Base-by-base conservation (phyloP, 108 stramenopile genomes). In the Skeletonema marinoi region DNA sequence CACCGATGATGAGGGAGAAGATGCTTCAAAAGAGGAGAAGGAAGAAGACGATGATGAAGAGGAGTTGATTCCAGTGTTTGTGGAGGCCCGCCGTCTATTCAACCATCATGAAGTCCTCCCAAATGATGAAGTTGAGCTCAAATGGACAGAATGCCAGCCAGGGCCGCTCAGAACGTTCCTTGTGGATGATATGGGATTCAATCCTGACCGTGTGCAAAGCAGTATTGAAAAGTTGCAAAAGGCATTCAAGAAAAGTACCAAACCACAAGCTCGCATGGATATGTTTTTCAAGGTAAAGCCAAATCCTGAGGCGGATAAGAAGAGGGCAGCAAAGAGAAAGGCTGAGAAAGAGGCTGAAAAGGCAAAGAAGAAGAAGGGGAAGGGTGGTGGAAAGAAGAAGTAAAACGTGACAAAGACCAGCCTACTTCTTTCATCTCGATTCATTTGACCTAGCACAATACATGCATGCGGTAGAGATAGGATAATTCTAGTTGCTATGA, bases 131-230 rank as follows among this genome's bases (percentile, higher is more conserved):
- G 64, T 83, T 29, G 86, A 87, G 8, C 87, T 97, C 61, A 93
- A 93, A 73, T 98, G 94, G 95, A 90, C 77, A 35, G 81, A 81
- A 25, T 91, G 92, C 56, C 85, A 98, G 74, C 81, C 83, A 36
- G 93, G 87, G 36, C 90, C 74, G 11, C 82, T 98, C 46, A 87
- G 74, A 59, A 85, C 83, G 14, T 99, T 96, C 75, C 73, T 99
- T 32, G 95, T 97, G 19, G 96, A 97, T 16, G 85, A 93, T 50
- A 90, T 92, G 89, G 96, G 97, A 11, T 99, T 98, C 88, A 94
- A 87, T 65, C 77, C 91, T n/a, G 94, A 97, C 8, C 92, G 97
- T n/a, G 97, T 98, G 69, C 72, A 82, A 77, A n/a, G 66, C 29
- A 87, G 73, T 36, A 92, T 99, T 79, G 92, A 97, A 77, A 97